A percentile compares a stretch with the other conserved stretches of the same genome.
phyloP scores from a whole-genome alignment of 2,329 filamentous ascomycete species.

The Colletotrichum liaoningense region DNA sequence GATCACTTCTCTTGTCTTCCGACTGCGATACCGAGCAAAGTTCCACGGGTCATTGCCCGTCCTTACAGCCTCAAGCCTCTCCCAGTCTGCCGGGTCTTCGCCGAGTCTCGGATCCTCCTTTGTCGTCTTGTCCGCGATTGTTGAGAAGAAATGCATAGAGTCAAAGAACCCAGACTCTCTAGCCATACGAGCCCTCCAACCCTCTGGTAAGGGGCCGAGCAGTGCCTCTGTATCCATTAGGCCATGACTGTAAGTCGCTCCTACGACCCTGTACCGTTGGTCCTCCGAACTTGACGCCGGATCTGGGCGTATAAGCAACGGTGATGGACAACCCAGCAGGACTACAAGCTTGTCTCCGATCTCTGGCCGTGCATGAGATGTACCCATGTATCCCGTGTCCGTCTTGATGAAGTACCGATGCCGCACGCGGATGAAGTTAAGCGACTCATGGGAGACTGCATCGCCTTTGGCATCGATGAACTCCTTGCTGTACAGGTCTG shows the following conservation, averaged over 20 bases:
- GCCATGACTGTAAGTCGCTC: slow-evolving; percentile 16
- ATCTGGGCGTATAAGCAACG: not conserved
- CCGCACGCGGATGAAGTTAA: not conserved
- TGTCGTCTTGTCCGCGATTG: not conserved
- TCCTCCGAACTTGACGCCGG: not conserved
- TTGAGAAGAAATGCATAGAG: slow-evolving; percentile 3
- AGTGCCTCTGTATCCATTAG: slow-evolving; percentile 20
- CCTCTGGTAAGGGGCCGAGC: slow-evolving; percentile 9
- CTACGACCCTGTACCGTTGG: not conserved
- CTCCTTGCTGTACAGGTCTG: not conserved
- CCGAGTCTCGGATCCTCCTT: not conserved
- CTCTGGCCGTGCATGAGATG: not conserved
- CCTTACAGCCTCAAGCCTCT: not conserved
- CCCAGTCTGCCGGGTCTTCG: not conserved
- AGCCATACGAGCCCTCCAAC: not conserved
- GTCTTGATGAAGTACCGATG: not conserved
- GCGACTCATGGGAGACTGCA: not conserved
- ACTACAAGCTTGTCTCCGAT: not conserved
- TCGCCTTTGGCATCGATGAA: not conserved
- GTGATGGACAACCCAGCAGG: not conserved
- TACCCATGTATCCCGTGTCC: not conserved
- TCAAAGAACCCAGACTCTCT: not conserved
- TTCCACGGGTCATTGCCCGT: not conserved
- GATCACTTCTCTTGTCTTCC: not conserved
- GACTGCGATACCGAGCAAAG: not conserved